Evolutionary conservation across 2,329 filamentous ascomycete species (phyloP).

Genomic region (Pseudocercospora crystallina): DNA sequence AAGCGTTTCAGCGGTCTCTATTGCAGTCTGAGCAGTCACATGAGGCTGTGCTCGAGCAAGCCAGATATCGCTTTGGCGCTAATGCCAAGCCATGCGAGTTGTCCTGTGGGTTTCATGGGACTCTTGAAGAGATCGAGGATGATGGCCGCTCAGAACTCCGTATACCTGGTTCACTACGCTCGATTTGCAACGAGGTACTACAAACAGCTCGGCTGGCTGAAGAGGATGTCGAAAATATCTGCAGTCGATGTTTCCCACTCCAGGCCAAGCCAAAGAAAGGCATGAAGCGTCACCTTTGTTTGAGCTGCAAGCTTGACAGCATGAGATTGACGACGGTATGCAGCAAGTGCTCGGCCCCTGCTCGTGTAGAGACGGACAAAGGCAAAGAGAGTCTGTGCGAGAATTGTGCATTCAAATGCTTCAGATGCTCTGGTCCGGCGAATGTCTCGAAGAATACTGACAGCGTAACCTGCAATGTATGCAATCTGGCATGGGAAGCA

Average conservation of each 20-base stretch:
- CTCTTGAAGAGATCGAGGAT: conserved; percentile 39
- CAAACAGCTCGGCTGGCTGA: neutral
- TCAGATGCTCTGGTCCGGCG: conserved; percentile 38
- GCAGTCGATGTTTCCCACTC: conserved; percentile 7
- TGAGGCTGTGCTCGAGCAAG: conserved; percentile 16
- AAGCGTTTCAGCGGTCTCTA: conserved; percentile 36
- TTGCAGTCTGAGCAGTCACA: conserved; percentile 26
- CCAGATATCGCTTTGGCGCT: neutral
- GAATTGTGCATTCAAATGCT: conserved; percentile 44
- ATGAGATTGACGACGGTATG: conserved; percentile 18
- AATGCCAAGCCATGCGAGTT: conserved; percentile 27
- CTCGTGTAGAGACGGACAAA: conserved; percentile 13
- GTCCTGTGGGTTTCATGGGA: conserved; percentile 33
- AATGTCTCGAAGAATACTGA: conserved; percentile 21
- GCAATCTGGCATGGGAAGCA: conserved; percentile 38
- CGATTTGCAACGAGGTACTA: neutral
- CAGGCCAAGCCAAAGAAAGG: conserved; percentile 2
- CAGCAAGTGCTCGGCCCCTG: conserved; percentile 15
- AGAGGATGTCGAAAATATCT: conserved; percentile 5
- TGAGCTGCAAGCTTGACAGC: conserved; percentile 13
- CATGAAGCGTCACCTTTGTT: conserved; percentile 7
- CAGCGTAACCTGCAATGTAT: conserved; percentile 33
- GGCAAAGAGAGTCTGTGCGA: conserved; percentile 36
- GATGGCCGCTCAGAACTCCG: conserved; percentile 41
- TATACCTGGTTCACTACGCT: conserved; percentile 40